Conservation (phyloP, 2,329 filamentous ascomycete species). For the Knoxdaviesia capensis region DNA sequence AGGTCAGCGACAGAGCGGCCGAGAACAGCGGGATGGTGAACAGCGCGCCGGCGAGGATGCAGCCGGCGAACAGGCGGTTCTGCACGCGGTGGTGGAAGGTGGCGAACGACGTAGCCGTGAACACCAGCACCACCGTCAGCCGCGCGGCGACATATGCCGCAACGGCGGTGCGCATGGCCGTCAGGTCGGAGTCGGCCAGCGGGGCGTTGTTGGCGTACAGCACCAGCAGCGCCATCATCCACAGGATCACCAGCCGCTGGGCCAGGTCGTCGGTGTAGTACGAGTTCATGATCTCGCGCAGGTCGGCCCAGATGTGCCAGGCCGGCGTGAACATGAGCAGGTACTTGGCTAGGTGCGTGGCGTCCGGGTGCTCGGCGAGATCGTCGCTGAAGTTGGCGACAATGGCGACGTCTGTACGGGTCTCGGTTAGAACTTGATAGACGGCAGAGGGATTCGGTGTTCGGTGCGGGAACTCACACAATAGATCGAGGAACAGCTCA, state of each 20-base stretch:
- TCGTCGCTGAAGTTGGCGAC: conserved; percentile 29
- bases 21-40: conserved; percentile 22
- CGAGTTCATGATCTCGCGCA: conserved; percentile 29
- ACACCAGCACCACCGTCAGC: conserved; percentile 17
- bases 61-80: conserved; percentile 20
- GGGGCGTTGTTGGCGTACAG: conserved; percentile 26
- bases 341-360: conserved; percentile 23
- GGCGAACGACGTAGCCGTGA: conserved; percentile 21
- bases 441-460: too few species aligned
- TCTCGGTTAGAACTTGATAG: too few species aligned
- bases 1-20: conserved; percentile 16
- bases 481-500: conserved; percentile 26
- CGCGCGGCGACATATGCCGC: conserved; percentile 25
- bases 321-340: conserved; percentile 25
- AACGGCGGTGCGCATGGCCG: conserved; percentile 21
- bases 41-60: conserved; percentile 19
- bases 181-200: conserved; percentile 19
- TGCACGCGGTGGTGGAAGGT: conserved; percentile 25
- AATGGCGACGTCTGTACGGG: conserved; percentile 18
- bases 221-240: conserved; percentile 27
- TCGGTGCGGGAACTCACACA: conserved; percentile 13
- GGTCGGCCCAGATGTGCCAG: conserved; percentile 28
- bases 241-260: conserved; percentile 25
- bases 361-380: conserved; percentile 22
- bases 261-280: conserved; percentile 29